Evolutionary conservation across 108 stramenopile species (phyloP).

Genomic region (Skeletonema menzelii): DNA sequence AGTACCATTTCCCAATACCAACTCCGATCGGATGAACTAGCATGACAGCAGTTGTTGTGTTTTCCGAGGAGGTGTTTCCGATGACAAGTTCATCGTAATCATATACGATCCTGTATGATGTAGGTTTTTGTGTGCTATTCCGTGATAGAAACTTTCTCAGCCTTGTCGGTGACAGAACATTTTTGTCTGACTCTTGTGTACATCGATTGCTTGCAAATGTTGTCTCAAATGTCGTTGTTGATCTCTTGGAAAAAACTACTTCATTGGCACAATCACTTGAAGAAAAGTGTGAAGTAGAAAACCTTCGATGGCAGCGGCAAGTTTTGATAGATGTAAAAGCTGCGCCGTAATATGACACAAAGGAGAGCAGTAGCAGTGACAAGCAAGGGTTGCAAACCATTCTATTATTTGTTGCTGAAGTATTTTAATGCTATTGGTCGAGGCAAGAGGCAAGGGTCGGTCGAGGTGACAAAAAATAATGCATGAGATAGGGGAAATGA

Average conservation of each 20-base stretch:
- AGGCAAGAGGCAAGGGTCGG: too few relatives aligned
- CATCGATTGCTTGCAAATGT: neutral
- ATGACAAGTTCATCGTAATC: conserved; percentile 26
- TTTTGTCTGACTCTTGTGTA: neutral
- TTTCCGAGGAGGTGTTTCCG: neutral
- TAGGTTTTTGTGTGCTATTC: neutral
- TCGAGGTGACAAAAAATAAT: too few relatives aligned
- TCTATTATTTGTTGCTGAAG: neutral
- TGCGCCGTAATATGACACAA: neutral
- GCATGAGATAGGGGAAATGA: too few relatives aligned
- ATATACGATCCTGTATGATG: conserved; percentile 12
- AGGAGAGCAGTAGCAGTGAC: neutral
- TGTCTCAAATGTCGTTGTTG: neutral
- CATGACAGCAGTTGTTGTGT: conserved; percentile 49
- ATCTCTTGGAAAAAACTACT: neutral
- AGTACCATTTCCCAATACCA: conserved; percentile 64
- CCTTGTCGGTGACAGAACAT: neutral
- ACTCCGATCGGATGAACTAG: conserved; percentile 70
- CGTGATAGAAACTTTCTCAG: neutral
- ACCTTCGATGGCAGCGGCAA: neutral
- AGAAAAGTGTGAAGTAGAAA: neutral
- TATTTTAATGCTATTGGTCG: too few relatives aligned
- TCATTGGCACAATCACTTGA: neutral
- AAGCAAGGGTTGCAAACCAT: neutral
- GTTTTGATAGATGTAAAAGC: neutral